Evolutionary conservation across 2,329 filamentous ascomycete species (phyloP), one percentile per base, ranked within the genome.

Genomic region (Pyrenophora teres): DNA sequence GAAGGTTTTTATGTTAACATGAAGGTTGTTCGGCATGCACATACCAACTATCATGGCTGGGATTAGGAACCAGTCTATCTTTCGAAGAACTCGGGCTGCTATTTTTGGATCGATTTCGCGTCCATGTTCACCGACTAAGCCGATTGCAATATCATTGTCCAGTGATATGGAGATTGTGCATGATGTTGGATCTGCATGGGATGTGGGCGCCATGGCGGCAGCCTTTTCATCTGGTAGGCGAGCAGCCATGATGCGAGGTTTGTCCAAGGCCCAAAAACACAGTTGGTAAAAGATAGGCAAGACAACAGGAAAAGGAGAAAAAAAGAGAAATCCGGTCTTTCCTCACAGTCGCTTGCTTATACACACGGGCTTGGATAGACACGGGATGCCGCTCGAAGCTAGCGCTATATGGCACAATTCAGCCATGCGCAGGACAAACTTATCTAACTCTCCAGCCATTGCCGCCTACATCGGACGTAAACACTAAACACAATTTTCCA

Each of bases 51-150:
- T 64, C 86, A 89, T 89, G 10, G 83, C 80, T 0, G 87, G 87
- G 30, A 89, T 87, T 39, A 89, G 71, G 56, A 86, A 86, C 57
- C 77, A 73, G 62, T 89, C 87, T 44, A 88, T 87, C 73, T 88
- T 89, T 40, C 83, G 76, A 19, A 88, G 71, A 7, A 87, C 85
- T 40, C 81, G 78, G 15, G 76, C 78, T 51, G 81, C 81, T 0
- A 84, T 70, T 0, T 69, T 74, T 0, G 82, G 80, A 60, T 88
- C 85, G 38, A 86, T 77, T 3, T 71, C 65, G 54, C 81, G 80
- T 3, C 75, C 74, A 58, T 80, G 75, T 52, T 86, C 82, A 19
- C 85, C 83, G 2, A 87, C 84, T 51, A 88, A 77, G 7, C 77
- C 78, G 46, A 85, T 76, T 2, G 83, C 83, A 15, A 81, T 76